A percentile compares a stretch with the other conserved stretches of the same genome.
Conservation (phyloP, 2,329 filamentous ascomycete genomes). For the Diplodia seriata region DNA sequence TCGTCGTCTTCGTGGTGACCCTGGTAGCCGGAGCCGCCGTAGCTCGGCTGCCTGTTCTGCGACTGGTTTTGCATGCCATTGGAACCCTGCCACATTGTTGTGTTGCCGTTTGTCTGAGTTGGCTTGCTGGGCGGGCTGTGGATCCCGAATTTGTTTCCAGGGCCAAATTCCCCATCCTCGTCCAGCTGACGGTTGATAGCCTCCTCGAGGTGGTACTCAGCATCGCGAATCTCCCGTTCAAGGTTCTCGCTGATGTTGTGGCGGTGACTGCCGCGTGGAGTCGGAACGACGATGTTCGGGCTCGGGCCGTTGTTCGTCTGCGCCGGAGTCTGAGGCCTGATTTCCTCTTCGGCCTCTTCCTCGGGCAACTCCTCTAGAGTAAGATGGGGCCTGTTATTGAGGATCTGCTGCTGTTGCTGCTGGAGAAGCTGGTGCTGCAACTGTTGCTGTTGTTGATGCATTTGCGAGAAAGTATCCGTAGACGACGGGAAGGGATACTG, state of each 20-base stretch:
- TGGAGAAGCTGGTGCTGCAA: conserved; percentile 63
- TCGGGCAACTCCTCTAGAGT: conserved; percentile 75
- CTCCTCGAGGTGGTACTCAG: conserved; percentile 84
- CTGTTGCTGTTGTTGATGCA: conserved; percentile 58
- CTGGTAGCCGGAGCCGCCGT: conserved; percentile 41
- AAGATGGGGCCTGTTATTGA: conserved; percentile 54
- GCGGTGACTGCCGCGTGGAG: conserved; percentile 65
- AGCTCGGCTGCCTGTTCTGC: conserved; percentile 69
- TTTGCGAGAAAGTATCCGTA: conserved; percentile 52
- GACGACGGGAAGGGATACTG: conserved; percentile 44
- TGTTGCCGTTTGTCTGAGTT: conserved; percentile 35
- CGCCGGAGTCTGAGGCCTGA: conserved; percentile 42
- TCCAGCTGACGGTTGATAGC: conserved; percentile 80
- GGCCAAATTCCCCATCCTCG: conserved; percentile 73
- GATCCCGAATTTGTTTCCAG: conserved; percentile 54
- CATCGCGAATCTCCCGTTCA: conserved; percentile 84
- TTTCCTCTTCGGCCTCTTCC: conserved; percentile 69
- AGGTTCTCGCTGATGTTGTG: conserved; percentile 80
- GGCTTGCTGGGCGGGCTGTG: conserved; percentile 37
- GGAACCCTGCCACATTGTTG: conserved; percentile 43
- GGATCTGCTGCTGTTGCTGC: conserved; percentile 59
- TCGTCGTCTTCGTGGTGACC: conserved; percentile 43
- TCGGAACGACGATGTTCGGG: conserved; percentile 66
- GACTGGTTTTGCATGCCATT: conserved; percentile 73
- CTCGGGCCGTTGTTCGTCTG: conserved; percentile 51